Percentiles rank a stretch among this genome's conserved stretches.
Evolutionary conservation across 2,329 filamentous ascomycete genomes (phyloP).

Genomic region (Fusarium chaquense): DNA sequence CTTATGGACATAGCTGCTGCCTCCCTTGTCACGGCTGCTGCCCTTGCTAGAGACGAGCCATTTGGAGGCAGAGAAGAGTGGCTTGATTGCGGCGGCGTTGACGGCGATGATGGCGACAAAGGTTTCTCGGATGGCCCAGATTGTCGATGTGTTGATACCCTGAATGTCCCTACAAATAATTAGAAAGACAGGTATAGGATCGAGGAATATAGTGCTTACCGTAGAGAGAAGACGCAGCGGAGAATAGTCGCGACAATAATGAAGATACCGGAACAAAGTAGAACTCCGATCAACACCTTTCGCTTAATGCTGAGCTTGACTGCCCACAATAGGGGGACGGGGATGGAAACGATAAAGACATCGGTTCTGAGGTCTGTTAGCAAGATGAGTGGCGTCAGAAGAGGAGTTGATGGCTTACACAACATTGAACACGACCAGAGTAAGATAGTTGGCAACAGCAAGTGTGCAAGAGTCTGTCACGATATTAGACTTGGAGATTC

Average conservation of each 20-base stretch:
- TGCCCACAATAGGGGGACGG: constrained; percentile 56
- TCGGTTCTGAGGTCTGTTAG: constrained; percentile 53
- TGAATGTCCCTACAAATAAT: constrained; percentile 46
- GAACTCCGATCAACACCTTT: constrained; percentile 55
- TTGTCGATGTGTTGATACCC: constrained; percentile 55
- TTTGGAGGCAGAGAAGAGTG: constrained; percentile 52
- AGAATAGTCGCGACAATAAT: constrained; percentile 57
- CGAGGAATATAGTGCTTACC: not conserved
- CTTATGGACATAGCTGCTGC: constrained; percentile 43
- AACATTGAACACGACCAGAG: constrained; percentile 54
- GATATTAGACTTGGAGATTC: not conserved
- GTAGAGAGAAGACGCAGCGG: constrained; percentile 56
- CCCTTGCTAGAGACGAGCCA: constrained; percentile 53
- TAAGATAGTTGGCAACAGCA: constrained; percentile 54
- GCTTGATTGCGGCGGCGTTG: constrained; percentile 57
- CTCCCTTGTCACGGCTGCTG: constrained; percentile 46
- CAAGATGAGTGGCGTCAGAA: not conserved
- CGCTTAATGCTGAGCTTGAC: constrained; percentile 54
- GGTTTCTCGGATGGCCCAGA: constrained; percentile 60
- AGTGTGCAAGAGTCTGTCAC: constrained; percentile 51
- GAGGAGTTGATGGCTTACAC: constrained; percentile 42
- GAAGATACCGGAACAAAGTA: constrained; percentile 59
- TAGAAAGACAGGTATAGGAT: not conserved
- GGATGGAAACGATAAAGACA: constrained; percentile 54
- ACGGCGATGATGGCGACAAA: constrained; percentile 59